Evolutionary conservation across 164 flowering plant species (phyloP).

Genomic region (Malania oleifera): DNA sequence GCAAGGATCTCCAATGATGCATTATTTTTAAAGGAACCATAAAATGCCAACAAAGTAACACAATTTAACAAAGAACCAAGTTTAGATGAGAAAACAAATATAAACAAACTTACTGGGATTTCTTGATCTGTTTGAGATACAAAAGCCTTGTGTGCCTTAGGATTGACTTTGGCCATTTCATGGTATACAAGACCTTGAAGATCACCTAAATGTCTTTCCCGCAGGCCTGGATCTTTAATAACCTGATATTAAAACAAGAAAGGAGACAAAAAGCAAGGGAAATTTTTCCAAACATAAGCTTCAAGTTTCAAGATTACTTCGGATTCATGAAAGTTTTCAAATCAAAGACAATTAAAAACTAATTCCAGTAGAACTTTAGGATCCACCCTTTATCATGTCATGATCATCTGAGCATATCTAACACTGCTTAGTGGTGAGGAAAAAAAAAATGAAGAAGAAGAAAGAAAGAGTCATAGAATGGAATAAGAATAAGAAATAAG

Average conservation of each 20-base stretch:
- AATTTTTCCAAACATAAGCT: background rate
- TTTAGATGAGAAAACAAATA: background rate
- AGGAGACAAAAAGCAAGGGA: background rate
- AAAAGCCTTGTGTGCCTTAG: conserved; percentile 63
- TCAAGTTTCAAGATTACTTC: background rate
- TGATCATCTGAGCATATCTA: no score
- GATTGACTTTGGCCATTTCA: conserved; percentile 41
- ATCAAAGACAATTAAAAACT: no score
- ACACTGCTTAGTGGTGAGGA: no score
- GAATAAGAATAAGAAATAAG: no score
- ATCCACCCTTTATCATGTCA: no score
- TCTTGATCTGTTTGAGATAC: conserved; percentile 48
- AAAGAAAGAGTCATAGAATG: no score
- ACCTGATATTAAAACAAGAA: conserved; percentile 38
- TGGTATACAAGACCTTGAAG: conserved; percentile 70
- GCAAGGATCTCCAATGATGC: no score
- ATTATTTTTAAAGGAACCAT: background rate
- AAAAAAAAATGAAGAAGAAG: no score
- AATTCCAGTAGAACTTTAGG: no score
- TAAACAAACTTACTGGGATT: conserved; percentile 60
- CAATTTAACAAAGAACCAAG: background rate
- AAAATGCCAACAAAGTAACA: no score
- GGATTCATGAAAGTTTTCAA: no score
- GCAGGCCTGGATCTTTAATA: conserved; percentile 49
- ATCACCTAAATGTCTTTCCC: conserved; percentile 87